Conservation (phyloP, 768 basidiomycete genomes). For the Serendipita sp. region DNA sequence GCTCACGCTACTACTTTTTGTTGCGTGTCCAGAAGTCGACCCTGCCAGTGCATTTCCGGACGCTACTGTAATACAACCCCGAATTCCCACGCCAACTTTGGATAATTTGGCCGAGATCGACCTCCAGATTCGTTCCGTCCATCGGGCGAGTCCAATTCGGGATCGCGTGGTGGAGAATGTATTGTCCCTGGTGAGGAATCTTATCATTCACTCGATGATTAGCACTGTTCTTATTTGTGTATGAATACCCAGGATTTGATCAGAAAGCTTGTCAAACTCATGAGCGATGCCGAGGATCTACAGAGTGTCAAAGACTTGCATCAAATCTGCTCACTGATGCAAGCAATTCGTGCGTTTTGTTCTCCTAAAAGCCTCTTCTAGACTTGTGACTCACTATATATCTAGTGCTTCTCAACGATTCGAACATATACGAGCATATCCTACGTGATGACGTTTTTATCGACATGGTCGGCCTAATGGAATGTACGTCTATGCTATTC, state of each 20-base stretch:
- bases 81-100: neutral
- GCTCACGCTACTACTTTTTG: neutral
- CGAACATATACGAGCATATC: constrained; percentile 85
- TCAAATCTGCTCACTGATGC: constrained; percentile 80
- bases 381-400: neutral
- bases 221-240: neutral
- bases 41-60: neutral
- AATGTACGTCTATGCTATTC: constrained; percentile 47
- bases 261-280: constrained; percentile 66
- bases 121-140: neutral
- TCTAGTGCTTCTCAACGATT: constrained; percentile 87
- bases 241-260: constrained; percentile 57
- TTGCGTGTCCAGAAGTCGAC: neutral
- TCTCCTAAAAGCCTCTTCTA: neutral
- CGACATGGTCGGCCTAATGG: constrained; percentile 89
- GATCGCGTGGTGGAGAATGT: constrained; percentile 85
- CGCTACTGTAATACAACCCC: constrained; percentile 5
- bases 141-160: constrained; percentile 23
- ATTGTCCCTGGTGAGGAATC: constrained; percentile 44
- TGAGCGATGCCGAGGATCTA: constrained; percentile 81
- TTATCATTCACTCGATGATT: neutral
- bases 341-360: constrained; percentile 63
- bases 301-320: constrained; percentile 85
- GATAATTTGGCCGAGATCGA: neutral
- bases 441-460: constrained; percentile 84